Base-by-base conservation (phyloP, 140 eudicot genomes). In the Flaveria floridana region DNA sequence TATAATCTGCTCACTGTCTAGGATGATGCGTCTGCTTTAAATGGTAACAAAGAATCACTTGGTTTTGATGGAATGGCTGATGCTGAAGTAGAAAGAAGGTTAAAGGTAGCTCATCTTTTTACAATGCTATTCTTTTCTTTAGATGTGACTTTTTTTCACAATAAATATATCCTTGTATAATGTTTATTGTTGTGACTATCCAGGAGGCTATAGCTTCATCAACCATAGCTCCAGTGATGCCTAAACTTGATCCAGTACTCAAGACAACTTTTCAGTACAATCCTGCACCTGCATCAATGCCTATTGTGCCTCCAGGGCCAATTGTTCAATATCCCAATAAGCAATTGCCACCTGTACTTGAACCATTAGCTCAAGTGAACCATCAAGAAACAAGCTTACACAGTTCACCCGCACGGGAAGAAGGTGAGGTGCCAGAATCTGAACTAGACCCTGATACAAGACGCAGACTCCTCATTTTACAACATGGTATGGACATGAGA, bases 351-450 rank as follows among this genome's bases (percentile, higher is more conserved):
- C 41, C 94, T 61, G 81, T 78, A 19, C 81, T 82, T 7, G 89
- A 89, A 81, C 86, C 90, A 55, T 55, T 82, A 53, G 50, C 81
- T 73, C 91, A 81, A 80, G 81, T 87, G 47, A 85, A 81, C 65
- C 89, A 80, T 77, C 82, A 77, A 42, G 99, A 91, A 73, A 62
- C 84, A 51, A 84, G 82, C 74, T 25, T 95, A 77, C 99, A 91
- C 34, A 84, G 83, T 77, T 95, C 99, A 79, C 96, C 99, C 26
- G 95, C 97, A 65, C 88, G 95, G 68, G 99, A 95, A 86, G 99
- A 95, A 79, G 99, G 99, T 12, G 99, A 95, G 74, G 95, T 95
- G 25, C 97, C 97, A 47, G 99, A 91, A 85, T 88, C 95, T 68
- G 99, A 95, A 82, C 70, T 95, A 25, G 99, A 95, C 82, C 97